Evolutionary conservation across 1,139 yeast genomes (phyloP).

Genomic region (Magnusiomyces ingens): DNA sequence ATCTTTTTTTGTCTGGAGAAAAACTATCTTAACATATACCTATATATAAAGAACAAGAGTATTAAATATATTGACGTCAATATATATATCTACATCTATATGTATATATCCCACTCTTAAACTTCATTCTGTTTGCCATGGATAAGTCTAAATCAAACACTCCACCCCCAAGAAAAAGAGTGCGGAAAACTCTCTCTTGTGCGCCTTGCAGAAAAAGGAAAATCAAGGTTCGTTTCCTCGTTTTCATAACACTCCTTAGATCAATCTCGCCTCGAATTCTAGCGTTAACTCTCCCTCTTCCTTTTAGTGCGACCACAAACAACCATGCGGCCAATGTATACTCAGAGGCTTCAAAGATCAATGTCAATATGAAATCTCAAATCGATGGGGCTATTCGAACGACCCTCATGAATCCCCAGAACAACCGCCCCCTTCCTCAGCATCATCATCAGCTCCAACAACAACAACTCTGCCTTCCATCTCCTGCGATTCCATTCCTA

Average conservation of each 20-base stretch:
- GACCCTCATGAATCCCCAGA: not conserved
- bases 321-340: constrained; percentile 5
- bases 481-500: not conserved
- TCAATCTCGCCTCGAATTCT: too few species aligned
- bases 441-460: not conserved
- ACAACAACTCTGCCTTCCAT: not conserved
- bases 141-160: too few species aligned
- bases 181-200: constrained; percentile 1
- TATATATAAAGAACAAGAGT: too few species aligned
- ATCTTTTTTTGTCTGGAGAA: too few species aligned
- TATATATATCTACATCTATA: too few species aligned
- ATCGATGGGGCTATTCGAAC: constrained; percentile 3
- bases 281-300: not conserved
- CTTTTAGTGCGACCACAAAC: constrained; percentile 4
- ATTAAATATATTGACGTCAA: too few species aligned
- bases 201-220: constrained; percentile 3
- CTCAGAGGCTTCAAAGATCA: not conserved
- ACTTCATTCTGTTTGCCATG: too few species aligned
- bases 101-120: too few species aligned
- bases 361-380: not conserved
- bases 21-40: too few species aligned
- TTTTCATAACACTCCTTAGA: too few species aligned
- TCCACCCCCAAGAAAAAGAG: not conserved
- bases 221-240: constrained; percentile 3
- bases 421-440: not conserved